Evolutionary conservation across 306 rosid genomes (phyloP), one percentile per base, ranked within the genome.

Genomic region (Mimosa pudica): DNA sequence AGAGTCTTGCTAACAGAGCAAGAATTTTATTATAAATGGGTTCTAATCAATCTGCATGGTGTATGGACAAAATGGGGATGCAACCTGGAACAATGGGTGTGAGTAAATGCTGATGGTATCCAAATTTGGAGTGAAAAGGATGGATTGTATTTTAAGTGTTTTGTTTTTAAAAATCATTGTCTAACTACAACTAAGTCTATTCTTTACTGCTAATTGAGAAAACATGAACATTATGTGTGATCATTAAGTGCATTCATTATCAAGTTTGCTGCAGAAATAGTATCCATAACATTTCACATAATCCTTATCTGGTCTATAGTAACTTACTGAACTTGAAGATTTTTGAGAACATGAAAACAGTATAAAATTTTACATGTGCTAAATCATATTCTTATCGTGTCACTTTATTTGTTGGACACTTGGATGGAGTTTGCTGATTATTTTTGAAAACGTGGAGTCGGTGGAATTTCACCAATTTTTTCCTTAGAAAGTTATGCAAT

Each of bases 331-430:
- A 35, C 46, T 36, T 66, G 48, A 3, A 38, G 45, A 16, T 13
- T 65, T 64, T 36, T 65, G n/a, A 63, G n/a, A 65, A 5, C 32
- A 69, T 79, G 54, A 79, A 44, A 33, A 54, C 33, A 32, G 73
- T 61, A 10, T 46, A 16, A 10, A 70, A 54, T 55, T 80, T 64
- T 71, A 68, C 35, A 47, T 52, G 36, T 70, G 58, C 68, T 71
- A 65, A 75, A 32, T 76, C 7, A 42, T 73, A 18, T 49, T 17
- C 47, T 47, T 57, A 81, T 84, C 48, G 32, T 33, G 66, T 41
- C 65, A 45, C 70, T 81, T 78, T 44, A 18, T 24, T 72, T 82
- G 70, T 67, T 81, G 77, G 70, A 45, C 73, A 49, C 47, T 9
- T 7, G 62, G 42, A 51, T 61, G 10, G 52, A 30, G 36, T 55